Percentiles rank a stretch among this genome's conserved stretches.
Conservation (phyloP, 164 flowering plant species). For the Vitis rotundifolia region DNA sequence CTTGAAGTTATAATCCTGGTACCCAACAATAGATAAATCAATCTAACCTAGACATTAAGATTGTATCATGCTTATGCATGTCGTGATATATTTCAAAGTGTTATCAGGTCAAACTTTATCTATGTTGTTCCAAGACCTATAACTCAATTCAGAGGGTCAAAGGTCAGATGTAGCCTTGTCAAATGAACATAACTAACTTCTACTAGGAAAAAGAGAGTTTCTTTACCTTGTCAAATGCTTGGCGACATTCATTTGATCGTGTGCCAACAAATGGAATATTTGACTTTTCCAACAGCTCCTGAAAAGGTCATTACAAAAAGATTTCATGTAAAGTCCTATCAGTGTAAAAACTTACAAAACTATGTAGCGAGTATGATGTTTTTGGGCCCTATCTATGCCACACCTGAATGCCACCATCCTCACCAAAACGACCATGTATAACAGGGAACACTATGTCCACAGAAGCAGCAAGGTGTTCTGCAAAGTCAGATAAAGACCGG, state of each 20-base stretch:
- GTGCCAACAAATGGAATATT: slow-evolving; percentile 89
- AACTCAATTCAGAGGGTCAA: too few species aligned
- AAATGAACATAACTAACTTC: neutral
- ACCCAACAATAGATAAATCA: too few species aligned
- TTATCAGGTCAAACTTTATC: too few species aligned
- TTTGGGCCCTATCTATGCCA: neutral
- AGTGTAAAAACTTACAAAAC: neutral
- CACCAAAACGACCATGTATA: slow-evolving; percentile 90
- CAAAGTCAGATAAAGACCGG: slow-evolving; percentile 66
- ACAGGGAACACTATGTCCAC: slow-evolving; percentile 94
- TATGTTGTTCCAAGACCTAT: too few species aligned
- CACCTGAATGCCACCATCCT: slow-evolving; percentile 97
- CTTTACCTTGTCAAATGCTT: slow-evolving; percentile 87
- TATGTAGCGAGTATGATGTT: neutral
- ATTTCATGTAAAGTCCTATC: neutral
- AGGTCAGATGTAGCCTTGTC: too few species aligned
- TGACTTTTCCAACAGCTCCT: slow-evolving; percentile 78
- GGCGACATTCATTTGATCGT: slow-evolving; percentile 64
- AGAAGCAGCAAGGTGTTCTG: slow-evolving; percentile 66
- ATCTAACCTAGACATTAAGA: too few species aligned
- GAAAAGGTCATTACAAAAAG: slow-evolving; percentile 20
- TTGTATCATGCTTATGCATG: too few species aligned
- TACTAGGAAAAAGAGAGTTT: neutral
- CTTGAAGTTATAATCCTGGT: too few species aligned
- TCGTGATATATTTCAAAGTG: too few species aligned